Conservation (phyloP, 345 rosid species). For the Arabis hirsuta region DNA sequence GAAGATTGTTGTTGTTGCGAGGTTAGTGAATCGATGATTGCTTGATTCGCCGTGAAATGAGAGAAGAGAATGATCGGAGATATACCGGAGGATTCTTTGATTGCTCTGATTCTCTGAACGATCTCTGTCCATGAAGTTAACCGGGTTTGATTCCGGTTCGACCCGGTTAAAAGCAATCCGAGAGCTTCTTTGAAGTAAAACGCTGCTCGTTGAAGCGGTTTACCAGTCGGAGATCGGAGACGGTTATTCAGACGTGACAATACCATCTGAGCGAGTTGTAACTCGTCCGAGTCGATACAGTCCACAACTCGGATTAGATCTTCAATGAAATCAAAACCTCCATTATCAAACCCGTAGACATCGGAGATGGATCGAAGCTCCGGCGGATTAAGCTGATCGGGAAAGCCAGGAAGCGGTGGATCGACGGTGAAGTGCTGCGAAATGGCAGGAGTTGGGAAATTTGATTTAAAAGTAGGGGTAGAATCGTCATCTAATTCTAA, state of each 20-base stretch:
- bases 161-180: constrained; percentile 53
- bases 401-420: constrained; percentile 24
- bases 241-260: constrained; percentile 83
- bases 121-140: constrained; percentile 66
- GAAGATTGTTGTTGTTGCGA: constrained; percentile 37
- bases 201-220: constrained; percentile 80
- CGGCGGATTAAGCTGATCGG: constrained; percentile 22
- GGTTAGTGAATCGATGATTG: constrained; percentile 67
- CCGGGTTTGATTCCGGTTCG: constrained; percentile 47
- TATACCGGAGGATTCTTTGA: constrained; percentile 64
- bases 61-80: constrained; percentile 90
- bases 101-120: constrained; percentile 69
- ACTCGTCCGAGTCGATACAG: constrained; percentile 74
- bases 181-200: constrained; percentile 89
- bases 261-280: constrained; percentile 72
- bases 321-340: constrained; percentile 61
- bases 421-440: constrained; percentile 20
- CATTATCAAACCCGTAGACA: constrained; percentile 3
- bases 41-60: constrained; percentile 86
- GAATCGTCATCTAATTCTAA: constrained; percentile 63
- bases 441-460: constrained; percentile 2
- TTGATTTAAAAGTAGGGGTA: constrained; percentile 37
- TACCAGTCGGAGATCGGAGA: constrained; percentile 61
- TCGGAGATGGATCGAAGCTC: too few relatives aligned
- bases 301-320: constrained; percentile 77